Conservation (phyloP, 2,329 filamentous ascomycete species). For the Aspergillus versicolor region DNA sequence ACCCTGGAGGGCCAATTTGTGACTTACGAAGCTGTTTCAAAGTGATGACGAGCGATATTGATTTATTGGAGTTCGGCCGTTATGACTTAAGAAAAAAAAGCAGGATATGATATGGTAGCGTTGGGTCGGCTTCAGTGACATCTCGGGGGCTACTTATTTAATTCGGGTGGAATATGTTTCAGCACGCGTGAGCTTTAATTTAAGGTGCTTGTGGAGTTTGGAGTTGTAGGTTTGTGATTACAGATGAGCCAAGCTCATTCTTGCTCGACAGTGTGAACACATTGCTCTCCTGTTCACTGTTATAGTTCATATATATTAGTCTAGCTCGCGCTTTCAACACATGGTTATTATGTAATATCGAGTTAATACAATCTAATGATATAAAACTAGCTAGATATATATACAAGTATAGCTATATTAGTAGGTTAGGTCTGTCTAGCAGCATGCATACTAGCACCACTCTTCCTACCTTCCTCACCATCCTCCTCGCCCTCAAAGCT, state of each 20-base stretch:
- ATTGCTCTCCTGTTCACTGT: background rate
- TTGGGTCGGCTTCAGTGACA: background rate
- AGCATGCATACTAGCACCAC: background rate
- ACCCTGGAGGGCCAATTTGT: background rate
- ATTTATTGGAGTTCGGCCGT: background rate
- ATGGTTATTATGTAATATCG: background rate
- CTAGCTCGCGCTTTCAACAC: background rate
- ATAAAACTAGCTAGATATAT: background rate
- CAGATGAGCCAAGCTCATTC: background rate
- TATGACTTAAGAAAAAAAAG: background rate
- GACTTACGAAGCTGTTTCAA: background rate
- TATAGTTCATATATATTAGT: background rate
- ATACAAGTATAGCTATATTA: background rate
- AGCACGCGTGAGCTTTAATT: background rate
- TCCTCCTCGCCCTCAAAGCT: background rate
- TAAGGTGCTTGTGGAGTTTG: background rate
- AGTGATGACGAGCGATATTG: background rate
- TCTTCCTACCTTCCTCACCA: background rate
- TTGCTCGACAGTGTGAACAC: background rate
- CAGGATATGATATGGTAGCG: background rate
- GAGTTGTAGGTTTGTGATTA: background rate
- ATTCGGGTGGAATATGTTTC: background rate
- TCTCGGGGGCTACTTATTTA: background rate
- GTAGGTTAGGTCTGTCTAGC: background rate
- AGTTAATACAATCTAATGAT: background rate